Evolutionary conservation across 1,284 basidiomycete genomes (phyloP), one percentile per base, ranked within the genome.

Genomic region (Pseudozyma hubeiensis): DNA sequence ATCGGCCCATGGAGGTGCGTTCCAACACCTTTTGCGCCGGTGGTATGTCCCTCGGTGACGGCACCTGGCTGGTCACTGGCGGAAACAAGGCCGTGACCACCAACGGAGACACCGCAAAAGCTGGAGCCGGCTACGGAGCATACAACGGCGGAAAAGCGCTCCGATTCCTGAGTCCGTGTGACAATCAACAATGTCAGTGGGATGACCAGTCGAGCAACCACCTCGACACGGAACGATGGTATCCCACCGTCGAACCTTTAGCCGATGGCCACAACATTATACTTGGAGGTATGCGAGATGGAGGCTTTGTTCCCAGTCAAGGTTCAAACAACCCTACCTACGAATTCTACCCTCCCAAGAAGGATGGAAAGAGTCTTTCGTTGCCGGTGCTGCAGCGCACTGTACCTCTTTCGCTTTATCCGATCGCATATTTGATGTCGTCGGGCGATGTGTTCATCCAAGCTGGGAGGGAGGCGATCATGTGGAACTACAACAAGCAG

Each of bases 1-100:
- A 49, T 34, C 60, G 63, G 9, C n/a, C 72, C 19, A 75, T 78
- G 65, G 64, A 77, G 31, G 72, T 81, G 34, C 55, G 58, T n/a
- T 66, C 73, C 53, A 81, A 81, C 63, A 68, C 79, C 0, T 81
- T 81, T 64, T 81, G 80, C n/a, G 79, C 80, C 16, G 79, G 79
- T n/a, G 80, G 80, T 30, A 65, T 62, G 47, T 56, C 69, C 8
- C 59, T 80, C 13, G 79, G 60, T 16, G 73, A 81, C 46, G 80
- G 80, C 29, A 49, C 65, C 7, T 78, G 70, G 75, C 41, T 82
- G 7, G 70, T 76, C 13, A 68, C 76, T 6, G 80, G 80, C 31
- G 80, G 79, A 33, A 80, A 79, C 74, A 76, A 77, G 50, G 77
- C 78, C 6, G 68, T 76, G 43, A 69, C 63, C n/a, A 60, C 71